These are phyloP conservation scores for Aspergillus ustus DNA, from an alignment of 2,329 filamentous ascomycete species.

Conservation along the genomic window DNA sequence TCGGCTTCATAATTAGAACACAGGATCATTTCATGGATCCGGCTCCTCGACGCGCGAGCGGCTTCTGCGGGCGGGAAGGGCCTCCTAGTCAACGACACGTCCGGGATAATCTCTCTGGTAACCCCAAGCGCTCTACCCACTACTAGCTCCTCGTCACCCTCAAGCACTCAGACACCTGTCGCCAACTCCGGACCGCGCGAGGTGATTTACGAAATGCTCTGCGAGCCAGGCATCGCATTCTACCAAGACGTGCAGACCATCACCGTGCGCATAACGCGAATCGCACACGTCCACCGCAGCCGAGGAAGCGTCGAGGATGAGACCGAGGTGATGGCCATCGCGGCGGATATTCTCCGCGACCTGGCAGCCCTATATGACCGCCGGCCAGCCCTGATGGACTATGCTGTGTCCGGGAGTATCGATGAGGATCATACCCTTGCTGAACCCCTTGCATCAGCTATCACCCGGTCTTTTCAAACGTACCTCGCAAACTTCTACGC, in stretches of 20 bases:
- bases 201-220: background rate
- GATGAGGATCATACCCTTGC: background rate
- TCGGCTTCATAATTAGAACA: background rate
- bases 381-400: background rate
- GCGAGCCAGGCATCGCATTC: conserved; percentile 4
- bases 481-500: conserved; percentile 7
- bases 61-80: background rate
- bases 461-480: background rate
- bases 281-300: conserved; percentile 1
- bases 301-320: conserved; percentile 1
- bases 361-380: background rate
- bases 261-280: conserved; percentile 2
- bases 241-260: conserved; percentile 5
- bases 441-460: background rate
- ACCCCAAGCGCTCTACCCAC: background rate
- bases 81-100: background rate
- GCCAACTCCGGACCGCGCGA: background rate
- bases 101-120: background rate
- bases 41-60: background rate
- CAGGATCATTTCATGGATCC: background rate
- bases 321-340: conserved; percentile 5
- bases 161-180: background rate
- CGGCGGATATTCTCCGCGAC: background rate
- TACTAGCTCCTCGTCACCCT: background rate
- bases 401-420: background rate